Evolutionary conservation across 768 basidiomycete species (phyloP), one percentile per base, ranked within the genome.

Genomic region (Sporobolomyces roseus): DNA sequence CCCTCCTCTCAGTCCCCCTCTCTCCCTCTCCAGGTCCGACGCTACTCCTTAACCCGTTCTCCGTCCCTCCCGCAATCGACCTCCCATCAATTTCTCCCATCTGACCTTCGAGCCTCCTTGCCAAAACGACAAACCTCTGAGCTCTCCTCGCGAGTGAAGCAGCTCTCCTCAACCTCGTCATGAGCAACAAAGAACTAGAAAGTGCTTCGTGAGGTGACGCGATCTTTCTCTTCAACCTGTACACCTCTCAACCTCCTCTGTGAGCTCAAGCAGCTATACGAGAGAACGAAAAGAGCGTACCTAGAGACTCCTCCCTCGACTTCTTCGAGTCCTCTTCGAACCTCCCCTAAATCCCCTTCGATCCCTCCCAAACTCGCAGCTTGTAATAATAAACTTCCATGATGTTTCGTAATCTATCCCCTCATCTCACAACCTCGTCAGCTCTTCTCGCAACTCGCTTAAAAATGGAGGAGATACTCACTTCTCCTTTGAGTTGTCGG

Each of bases 71-170:
- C 38, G 25, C 29, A 25, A 3, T 32, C 25, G 19, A 17, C 17
- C 29, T 29, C 2, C 49, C 61, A 35, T 66, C 80, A 73, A 93
- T 83, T 73, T 89, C 89, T 21, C 79, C 81, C 86, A 98, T 93
- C 79, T 97, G 94, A 7, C 81, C 76, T 73, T 96, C 88, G 51
- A 98, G 82, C 41, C 96, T 83, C 30, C 90, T 84, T 0, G 88
- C 86, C 17, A 99, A 83, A 8, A 88, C 82, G 19, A 91, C 85
- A 73, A 97, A 97, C 46, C 96, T 85, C 7, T 88, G 87, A 0
- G 87, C 88, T 35, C 93, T 83, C 46, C 93, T 85, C 1, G 96
- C 82, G 33, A 93, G 82, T 75, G 96, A 91, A 0, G 88, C 86
- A 3, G 89, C 90, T 72, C 88, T 84, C 61, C 91, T 91, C 16